Percentiles rank a stretch among this genome's conserved stretches.
Evolutionary conservation across 495 filamentous ascomycete genomes (phyloP).

Genomic region (Halenospora varia): DNA sequence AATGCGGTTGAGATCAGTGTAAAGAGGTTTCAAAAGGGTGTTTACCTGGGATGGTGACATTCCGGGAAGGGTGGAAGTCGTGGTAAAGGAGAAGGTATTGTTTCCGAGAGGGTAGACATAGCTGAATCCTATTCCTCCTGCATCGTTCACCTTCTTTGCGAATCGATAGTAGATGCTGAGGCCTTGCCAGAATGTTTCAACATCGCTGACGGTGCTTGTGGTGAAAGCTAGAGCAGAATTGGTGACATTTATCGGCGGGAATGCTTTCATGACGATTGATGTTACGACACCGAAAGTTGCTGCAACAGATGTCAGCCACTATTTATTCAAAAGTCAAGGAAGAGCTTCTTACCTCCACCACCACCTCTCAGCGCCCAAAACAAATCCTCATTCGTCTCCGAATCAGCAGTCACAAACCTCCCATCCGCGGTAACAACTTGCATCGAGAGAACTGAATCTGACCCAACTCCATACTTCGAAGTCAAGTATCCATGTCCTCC

Average conservation of each 20-base stretch:
- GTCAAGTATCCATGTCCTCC: conserved; percentile 54
- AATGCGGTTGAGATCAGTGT: neutral
- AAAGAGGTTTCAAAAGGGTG: neutral
- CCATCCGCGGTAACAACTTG: conserved; percentile 49
- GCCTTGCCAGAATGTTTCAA: neutral
- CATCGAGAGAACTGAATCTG: conserved; percentile 48
- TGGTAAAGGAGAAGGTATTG: neutral
- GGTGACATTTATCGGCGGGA: neutral
- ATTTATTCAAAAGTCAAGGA: neutral
- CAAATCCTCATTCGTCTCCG: conserved; percentile 34
- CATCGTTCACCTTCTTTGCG: neutral
- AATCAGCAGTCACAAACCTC: conserved; percentile 30
- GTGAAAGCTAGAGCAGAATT: neutral
- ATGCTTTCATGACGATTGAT: neutral
- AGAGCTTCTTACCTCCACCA: conserved; percentile 27
- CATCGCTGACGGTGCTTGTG: neutral
- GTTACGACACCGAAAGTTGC: neutral
- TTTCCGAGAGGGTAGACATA: neutral
- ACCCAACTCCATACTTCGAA: conserved; percentile 43
- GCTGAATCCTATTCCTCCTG: neutral
- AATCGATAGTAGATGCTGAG: neutral
- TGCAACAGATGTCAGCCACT: neutral
- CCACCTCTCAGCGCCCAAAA: conserved; percentile 45
- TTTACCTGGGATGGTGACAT: neutral
- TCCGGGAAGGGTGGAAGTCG: neutral